Percentiles rank a stretch among this genome's conserved stretches.
Evolutionary conservation across 2,329 filamentous ascomycete genomes (phyloP).

Genomic region (Chaetomiaceae sp.): DNA sequence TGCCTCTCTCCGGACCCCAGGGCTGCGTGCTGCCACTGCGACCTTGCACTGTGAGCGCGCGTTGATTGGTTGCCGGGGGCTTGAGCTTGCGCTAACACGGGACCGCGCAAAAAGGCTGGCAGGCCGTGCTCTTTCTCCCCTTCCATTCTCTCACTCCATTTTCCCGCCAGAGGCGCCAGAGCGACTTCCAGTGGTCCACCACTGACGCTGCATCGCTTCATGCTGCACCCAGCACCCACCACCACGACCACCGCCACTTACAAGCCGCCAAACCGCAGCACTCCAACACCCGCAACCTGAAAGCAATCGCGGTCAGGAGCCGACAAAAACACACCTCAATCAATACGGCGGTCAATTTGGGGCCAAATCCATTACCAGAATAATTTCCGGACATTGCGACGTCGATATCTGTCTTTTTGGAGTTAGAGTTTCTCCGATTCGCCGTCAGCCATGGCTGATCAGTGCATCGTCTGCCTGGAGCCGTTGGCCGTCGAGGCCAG

Average conservation of each 20-base stretch:
- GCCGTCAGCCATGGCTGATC: conserved; percentile 50
- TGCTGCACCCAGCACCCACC: conserved; percentile 4
- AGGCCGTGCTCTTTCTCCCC: conserved; percentile 18
- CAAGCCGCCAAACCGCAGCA: not conserved
- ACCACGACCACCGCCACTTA: conserved; percentile 9
- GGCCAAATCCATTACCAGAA: not conserved
- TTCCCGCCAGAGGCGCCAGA: conserved; percentile 7
- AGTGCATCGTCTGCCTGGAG: conserved; percentile 67
- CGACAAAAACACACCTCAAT: conserved; percentile 5
- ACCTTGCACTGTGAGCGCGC: conserved; percentile 13
- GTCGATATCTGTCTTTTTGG: conserved; percentile 35
- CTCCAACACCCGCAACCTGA: not conserved
- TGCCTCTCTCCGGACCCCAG: conserved; percentile 13
- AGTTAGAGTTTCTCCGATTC: conserved; percentile 31
- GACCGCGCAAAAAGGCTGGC: conserved; percentile 18
- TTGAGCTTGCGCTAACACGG: conserved; percentile 20
- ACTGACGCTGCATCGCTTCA: not conserved
- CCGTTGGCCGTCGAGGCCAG: conserved; percentile 40
- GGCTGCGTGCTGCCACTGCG: conserved; percentile 12
- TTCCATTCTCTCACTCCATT: conserved; percentile 14
- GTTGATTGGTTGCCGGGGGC: conserved; percentile 20
- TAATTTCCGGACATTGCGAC: conserved; percentile 41
- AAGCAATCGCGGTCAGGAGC: not conserved
- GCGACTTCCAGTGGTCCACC: conserved; percentile 10
- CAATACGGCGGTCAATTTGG: conserved; percentile 2